phyloP scores from a whole-genome alignment of 2,329 filamentous ascomycete species.

The Apiospora pterosperma region DNA sequence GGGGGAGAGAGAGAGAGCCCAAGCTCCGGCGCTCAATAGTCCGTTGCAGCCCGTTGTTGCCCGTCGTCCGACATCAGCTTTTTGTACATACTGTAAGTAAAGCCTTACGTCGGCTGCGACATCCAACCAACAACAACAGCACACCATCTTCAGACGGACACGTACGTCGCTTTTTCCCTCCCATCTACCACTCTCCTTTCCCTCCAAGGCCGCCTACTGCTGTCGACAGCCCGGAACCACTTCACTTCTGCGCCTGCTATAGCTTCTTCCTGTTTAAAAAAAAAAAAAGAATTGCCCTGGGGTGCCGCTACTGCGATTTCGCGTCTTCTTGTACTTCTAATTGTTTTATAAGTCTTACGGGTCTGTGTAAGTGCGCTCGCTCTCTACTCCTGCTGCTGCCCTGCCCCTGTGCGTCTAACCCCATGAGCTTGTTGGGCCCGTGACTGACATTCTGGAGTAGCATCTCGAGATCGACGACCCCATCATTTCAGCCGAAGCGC shows the following conservation, averaged over 20 bases:
- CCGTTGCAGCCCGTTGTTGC: background rate
- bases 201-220: background rate
- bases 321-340: background rate
- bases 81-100: conserved; percentile 1
- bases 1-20: background rate
- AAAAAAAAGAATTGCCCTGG: background rate
- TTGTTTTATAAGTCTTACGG: background rate
- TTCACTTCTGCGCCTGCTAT: background rate
- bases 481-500: background rate
- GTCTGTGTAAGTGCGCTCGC: background rate
- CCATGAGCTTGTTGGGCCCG: background rate
- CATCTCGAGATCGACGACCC: background rate
- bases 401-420: background rate
- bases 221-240: background rate
- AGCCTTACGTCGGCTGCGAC: background rate
- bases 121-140: background rate
- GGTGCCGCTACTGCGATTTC: background rate
- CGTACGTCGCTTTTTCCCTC: background rate
- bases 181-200: background rate
- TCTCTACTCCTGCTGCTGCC: background rate
- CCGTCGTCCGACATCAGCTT: background rate
- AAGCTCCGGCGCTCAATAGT: background rate
- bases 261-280: background rate
- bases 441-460: background rate
- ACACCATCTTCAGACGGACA: background rate